Evolutionary conservation across 1,284 basidiomycete genomes (phyloP).

Genomic region (Wallemia ichthyophaga): DNA sequence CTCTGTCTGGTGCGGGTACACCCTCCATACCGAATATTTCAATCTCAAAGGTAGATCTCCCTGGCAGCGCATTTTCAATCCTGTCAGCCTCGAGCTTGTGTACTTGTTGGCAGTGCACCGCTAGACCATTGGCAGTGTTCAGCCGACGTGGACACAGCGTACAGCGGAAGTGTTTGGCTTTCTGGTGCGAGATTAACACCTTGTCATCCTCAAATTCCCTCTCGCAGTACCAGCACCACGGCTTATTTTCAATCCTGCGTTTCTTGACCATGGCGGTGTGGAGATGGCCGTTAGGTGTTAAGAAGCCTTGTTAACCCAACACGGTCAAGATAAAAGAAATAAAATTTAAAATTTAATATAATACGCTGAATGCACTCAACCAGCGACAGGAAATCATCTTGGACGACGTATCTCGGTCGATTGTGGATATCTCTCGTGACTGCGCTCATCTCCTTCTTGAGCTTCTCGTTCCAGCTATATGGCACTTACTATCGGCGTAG

Average conservation of each 20-base stretch:
- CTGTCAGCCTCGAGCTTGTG: conserved; percentile 92
- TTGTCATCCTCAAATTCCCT: conserved; percentile 95
- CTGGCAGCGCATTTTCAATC: conserved; percentile 83
- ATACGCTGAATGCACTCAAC: background rate
- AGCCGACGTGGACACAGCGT: conserved; percentile 77
- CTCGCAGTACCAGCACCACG: conserved; percentile 80
- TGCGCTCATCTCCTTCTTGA: conserved; percentile 55
- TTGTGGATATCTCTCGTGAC: conserved; percentile 25
- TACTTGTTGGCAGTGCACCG: conserved; percentile 95
- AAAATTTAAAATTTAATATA: background rate
- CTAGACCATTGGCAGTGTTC: conserved; percentile 80
- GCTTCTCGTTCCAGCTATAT: conserved; percentile 61
- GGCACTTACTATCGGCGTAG: conserved; percentile 46
- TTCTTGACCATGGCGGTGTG: background rate
- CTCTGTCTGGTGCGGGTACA: conserved; percentile 72
- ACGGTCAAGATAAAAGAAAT: background rate
- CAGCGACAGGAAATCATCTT: background rate
- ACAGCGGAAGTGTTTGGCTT: conserved; percentile 97
- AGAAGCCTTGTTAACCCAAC: no score
- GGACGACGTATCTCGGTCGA: background rate
- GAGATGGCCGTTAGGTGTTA: no score
- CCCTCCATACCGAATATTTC: conserved; percentile 99
- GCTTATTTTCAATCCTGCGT: background rate
- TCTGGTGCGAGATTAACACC: conserved; percentile 94
- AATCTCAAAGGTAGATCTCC: conserved; percentile 86